Evolutionary conservation across 2,329 filamentous ascomycete species (phyloP).

Genomic region (Dichotomopilus funicola): DNA sequence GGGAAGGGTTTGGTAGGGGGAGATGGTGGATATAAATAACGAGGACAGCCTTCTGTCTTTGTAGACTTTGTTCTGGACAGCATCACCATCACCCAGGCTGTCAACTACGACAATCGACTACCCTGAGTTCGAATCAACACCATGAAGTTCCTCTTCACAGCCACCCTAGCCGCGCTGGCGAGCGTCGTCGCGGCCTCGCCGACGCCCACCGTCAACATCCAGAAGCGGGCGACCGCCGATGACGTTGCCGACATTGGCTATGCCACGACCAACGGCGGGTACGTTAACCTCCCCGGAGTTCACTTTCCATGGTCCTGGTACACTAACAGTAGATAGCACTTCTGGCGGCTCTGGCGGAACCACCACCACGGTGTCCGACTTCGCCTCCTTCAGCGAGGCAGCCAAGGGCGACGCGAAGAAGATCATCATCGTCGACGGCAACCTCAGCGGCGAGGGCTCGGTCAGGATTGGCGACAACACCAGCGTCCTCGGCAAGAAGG

Average conservation of each 20-base stretch:
- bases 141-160: constrained; percentile 6
- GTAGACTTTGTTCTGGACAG: no score
- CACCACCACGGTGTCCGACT: constrained; percentile 2
- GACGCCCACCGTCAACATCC: not conserved
- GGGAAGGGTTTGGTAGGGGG: no score
- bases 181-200: constrained; percentile 1
- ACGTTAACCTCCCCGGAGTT: not conserved
- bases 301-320: no score
- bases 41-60: no score
- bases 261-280: constrained; percentile 6
- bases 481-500: constrained; percentile 1
- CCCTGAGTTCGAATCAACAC: not conserved
- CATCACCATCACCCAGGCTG: not conserved
- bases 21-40: no score
- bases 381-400: not conserved
- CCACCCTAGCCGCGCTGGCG: constrained; percentile 1
- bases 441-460: not conserved
- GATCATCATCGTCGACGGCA: constrained; percentile 2
- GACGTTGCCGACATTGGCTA: not conserved
- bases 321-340: not conserved
- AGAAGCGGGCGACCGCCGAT: constrained; percentile 1
- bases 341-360: constrained; percentile 2
- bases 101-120: no score
- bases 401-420: constrained; percentile 4
- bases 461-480: constrained; percentile 1